These are phyloP conservation scores for Pachyrhizus erosus DNA, from an alignment of 306 rosid genomes.

Conservation along the genomic window DNA sequence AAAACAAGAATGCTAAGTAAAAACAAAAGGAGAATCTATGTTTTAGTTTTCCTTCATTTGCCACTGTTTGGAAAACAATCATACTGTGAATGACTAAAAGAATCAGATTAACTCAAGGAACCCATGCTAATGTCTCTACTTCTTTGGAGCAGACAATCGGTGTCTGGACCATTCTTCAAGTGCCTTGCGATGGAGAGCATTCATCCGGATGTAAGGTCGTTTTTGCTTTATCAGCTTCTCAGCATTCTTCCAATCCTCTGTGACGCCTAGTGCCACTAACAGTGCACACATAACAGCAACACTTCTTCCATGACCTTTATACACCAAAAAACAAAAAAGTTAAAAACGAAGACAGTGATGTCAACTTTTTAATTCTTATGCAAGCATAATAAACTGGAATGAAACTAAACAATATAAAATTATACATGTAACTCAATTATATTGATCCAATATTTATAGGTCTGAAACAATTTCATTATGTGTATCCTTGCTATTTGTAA, in stretches of 20 bases:
- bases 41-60: constrained; percentile 21
- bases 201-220: constrained; percentile 80
- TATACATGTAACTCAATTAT: neutral
- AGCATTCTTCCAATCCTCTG: constrained; percentile 90
- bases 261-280: constrained; percentile 78
- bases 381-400: constrained; percentile 16
- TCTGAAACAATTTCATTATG: constrained; percentile 20
- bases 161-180: constrained; percentile 90
- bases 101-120: constrained; percentile 29
- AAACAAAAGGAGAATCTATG: constrained; percentile 15
- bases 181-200: constrained; percentile 73
- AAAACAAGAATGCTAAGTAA: constrained; percentile 18
- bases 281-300: constrained; percentile 93
- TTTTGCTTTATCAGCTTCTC: constrained; percentile 76
- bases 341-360: neutral
- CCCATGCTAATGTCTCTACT: constrained; percentile 38
- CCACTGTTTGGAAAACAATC: constrained; percentile 22
- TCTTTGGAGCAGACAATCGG: constrained; percentile 61
- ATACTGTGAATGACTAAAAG: constrained; percentile 32
- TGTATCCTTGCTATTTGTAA: neutral
- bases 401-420: neutral
- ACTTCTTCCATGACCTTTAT: constrained; percentile 96
- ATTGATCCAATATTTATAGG: constrained; percentile 15
- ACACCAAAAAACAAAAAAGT: neutral
- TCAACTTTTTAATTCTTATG: constrained; percentile 12